Percentiles rank a stretch among this genome's conserved stretches.
Evolutionary conservation across 2,329 filamentous ascomycete genomes (phyloP).

Genomic region (Botrytis fabae): DNA sequence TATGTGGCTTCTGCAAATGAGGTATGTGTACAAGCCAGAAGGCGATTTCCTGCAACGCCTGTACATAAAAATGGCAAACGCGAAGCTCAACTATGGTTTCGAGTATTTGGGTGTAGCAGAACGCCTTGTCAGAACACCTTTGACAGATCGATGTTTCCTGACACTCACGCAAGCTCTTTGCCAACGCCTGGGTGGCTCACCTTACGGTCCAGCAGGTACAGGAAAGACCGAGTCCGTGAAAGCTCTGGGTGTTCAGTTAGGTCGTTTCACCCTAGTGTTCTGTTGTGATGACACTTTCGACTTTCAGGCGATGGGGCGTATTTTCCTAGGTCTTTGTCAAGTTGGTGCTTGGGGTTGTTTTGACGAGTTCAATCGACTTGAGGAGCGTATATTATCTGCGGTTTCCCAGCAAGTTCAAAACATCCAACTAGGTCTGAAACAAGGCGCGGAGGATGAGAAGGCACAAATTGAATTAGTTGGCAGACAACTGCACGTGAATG

Average conservation of each 20-base stretch:
- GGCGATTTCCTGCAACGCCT: conserved; percentile 82
- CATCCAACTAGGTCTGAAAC: conserved; percentile 92
- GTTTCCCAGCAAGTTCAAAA: conserved; percentile 99
- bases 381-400: conserved; percentile 95
- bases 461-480: conserved; percentile 93
- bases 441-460: conserved; percentile 76
- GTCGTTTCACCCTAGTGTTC: conserved; percentile 97
- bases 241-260: conserved; percentile 91
- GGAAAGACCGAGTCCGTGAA: conserved; percentile 99
- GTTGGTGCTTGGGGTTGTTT: conserved; percentile 99
- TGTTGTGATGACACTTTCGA: conserved; percentile 99
- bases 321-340: conserved; percentile 98
- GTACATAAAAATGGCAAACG: conserved; percentile 95
- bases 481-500: conserved; percentile 83
- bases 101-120: conserved; percentile 97
- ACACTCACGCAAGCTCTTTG: conserved; percentile 95
- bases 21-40: conserved; percentile 82
- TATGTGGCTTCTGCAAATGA: conserved; percentile 95
- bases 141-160: conserved; percentile 97
- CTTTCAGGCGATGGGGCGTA: conserved; percentile 99
- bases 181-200: conserved; percentile 92
- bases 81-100: conserved; percentile 91
- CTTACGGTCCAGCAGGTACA: conserved; percentile 95
- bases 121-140: conserved; percentile 89
- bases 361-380: conserved; percentile 98